Evolutionary conservation across 306 rosid species (phyloP).

Genomic region (Quercus cerris): DNA sequence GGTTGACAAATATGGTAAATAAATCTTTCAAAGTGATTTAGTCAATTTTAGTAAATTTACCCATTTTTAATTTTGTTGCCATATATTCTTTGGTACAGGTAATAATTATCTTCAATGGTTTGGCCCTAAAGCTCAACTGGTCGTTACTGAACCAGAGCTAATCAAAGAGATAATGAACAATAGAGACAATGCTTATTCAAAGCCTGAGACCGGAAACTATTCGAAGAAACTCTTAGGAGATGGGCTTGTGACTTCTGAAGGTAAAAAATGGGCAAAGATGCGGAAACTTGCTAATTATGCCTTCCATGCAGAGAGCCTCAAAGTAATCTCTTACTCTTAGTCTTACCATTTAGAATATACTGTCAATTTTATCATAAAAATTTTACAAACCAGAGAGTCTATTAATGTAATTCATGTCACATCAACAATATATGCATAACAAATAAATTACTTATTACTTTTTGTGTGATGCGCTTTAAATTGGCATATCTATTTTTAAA

Average conservation of each 20-base stretch:
- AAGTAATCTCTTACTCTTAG: neutral
- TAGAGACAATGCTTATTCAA: constrained; percentile 4
- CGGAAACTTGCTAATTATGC: constrained; percentile 1
- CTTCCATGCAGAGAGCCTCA: constrained; percentile 13
- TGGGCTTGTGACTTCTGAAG: neutral
- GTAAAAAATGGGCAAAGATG: constrained; percentile 18
- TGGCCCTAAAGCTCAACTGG: constrained; percentile 18
- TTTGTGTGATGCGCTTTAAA: no score
- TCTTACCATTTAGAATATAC: neutral
- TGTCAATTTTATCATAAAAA: no score
- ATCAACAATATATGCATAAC: no score
- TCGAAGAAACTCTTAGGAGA: constrained; percentile 11
- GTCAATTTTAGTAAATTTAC: neutral
- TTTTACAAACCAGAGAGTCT: no score
- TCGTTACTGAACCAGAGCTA: constrained; percentile 23
- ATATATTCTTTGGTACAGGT: constrained; percentile 9
- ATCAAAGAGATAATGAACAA: constrained; percentile 22
- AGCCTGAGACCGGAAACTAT: neutral
- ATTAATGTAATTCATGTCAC: no score
- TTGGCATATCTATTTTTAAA: no score
- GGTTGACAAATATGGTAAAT: neutral
- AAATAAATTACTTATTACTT: no score
- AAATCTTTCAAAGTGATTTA: neutral
- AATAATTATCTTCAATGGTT: constrained; percentile 30
- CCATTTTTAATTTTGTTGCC: neutral